Percentiles rank a stretch among this genome's conserved stretches.
Conservation (phyloP, 208 protist species). For the Trypanosoma mega region DNA sequence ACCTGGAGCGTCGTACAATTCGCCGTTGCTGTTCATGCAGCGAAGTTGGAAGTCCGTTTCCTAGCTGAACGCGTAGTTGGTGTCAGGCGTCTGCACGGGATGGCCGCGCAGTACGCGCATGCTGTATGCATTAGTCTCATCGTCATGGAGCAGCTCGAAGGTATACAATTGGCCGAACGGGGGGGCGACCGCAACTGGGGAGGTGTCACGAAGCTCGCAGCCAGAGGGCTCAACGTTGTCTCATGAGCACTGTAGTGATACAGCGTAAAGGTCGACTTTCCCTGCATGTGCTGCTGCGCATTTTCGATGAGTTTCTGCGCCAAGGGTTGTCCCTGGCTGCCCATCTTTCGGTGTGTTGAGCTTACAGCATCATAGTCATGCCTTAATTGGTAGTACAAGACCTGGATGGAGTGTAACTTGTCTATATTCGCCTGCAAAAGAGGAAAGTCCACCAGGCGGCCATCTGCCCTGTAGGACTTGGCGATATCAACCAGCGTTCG, state of each 20-base stretch:
- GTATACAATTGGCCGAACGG: slow-evolving; percentile 58
- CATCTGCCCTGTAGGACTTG: slow-evolving; percentile 32
- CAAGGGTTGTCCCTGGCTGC: slow-evolving; percentile 50
- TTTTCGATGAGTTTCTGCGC: slow-evolving; percentile 43
- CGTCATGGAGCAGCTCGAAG: slow-evolving; percentile 61
- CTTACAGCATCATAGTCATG: slow-evolving; percentile 49
- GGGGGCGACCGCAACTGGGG: slow-evolving; percentile 41
- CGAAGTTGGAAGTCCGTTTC: slow-evolving; percentile 37
- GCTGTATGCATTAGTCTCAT: slow-evolving; percentile 28
- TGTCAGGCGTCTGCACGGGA: slow-evolving; percentile 39
- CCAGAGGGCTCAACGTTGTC: slow-evolving; percentile 53
- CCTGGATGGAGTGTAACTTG: slow-evolving; percentile 34
- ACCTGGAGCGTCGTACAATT: slow-evolving; percentile 32
- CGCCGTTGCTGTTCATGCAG: slow-evolving; percentile 39
- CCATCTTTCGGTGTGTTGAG: slow-evolving; percentile 42
- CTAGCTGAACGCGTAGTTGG: slow-evolving; percentile 36
- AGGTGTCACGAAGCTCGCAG: slow-evolving; percentile 48
- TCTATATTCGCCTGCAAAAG: slow-evolving; percentile 31
- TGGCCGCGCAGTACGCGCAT: slow-evolving; percentile 54
- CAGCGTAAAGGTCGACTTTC: slow-evolving; percentile 35
- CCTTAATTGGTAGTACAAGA: slow-evolving; percentile 22
- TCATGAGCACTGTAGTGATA: slow-evolving; percentile 79
- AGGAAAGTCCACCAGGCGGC: slow-evolving; percentile 10
- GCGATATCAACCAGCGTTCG: slow-evolving; percentile 54
- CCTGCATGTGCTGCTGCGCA: slow-evolving; percentile 32